Percentiles rank a stretch among this genome's conserved stretches.
phyloP scores from a whole-genome alignment of 163 green algal species.

The Chlorella variabilis region DNA sequence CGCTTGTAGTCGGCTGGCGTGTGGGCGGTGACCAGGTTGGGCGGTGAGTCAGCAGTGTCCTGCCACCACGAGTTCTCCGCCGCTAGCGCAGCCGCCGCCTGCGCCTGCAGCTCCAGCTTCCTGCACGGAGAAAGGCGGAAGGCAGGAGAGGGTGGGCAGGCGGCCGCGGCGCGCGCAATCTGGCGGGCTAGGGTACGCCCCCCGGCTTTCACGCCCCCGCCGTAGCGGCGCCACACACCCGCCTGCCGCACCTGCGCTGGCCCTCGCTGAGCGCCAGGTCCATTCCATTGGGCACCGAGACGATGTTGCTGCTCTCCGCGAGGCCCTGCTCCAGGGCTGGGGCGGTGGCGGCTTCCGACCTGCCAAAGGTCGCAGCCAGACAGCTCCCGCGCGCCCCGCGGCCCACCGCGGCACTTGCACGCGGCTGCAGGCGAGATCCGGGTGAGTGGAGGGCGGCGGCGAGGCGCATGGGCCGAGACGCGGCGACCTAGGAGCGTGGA shows the following conservation, averaged over 20 bases:
- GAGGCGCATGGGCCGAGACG: too few species aligned
- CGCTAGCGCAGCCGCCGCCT: slow-evolving; percentile 1
- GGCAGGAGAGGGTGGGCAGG: background rate
- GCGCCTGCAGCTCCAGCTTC: slow-evolving; percentile 33
- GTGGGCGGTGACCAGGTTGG: slow-evolving; percentile 23
- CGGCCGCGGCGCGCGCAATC: background rate
- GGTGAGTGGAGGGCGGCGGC: too few species aligned
- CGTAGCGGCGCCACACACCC: background rate
- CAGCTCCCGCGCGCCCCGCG: too few species aligned
- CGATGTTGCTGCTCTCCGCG: slow-evolving; percentile 1
- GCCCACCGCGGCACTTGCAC: too few species aligned
- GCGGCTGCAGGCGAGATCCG: too few species aligned
- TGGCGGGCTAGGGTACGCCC: background rate
- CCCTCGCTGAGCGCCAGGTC: slow-evolving; percentile 1
- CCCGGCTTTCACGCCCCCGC: too few species aligned
- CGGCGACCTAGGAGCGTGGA: too few species aligned
- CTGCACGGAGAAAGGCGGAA: background rate
- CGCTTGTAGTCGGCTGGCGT: slow-evolving; percentile 26
- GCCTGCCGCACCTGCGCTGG: background rate
- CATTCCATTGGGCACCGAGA: background rate
- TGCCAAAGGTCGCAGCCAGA: background rate
- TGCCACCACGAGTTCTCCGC: slow-evolving; percentile 36
- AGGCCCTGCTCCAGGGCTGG: background rate
- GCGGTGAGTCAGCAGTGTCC: background rate
- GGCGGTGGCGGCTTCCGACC: background rate